Evolutionary conservation across 768 basidiomycete genomes (phyloP).

Genomic region (Amanita pseudoporphyria): DNA sequence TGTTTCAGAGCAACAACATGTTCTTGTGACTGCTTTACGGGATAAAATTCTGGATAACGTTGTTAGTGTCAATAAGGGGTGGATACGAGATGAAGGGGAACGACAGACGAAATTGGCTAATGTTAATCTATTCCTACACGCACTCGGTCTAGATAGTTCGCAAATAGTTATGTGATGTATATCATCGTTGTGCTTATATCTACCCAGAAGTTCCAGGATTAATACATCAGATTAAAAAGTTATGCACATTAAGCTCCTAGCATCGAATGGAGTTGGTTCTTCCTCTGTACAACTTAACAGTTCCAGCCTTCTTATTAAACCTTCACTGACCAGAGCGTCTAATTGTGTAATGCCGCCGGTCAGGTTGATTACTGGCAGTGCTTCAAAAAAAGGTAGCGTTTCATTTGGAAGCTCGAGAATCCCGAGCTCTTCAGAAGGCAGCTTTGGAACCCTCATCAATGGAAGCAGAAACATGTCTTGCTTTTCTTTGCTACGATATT

Average conservation of each 20-base stretch:
- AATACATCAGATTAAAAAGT: not conserved
- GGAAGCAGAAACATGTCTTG: constrained; percentile 60
- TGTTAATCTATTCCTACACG: constrained; percentile 86
- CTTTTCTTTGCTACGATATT: constrained; percentile 46
- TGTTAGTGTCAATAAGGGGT: constrained; percentile 65
- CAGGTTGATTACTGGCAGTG: constrained; percentile 63
- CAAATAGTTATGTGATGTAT: constrained; percentile 51
- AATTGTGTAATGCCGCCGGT: constrained; percentile 38
- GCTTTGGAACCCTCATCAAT: constrained; percentile 38
- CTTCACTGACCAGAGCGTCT: constrained; percentile 22
- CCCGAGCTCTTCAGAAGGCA: constrained; percentile 14
- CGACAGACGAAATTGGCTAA: constrained; percentile 76
- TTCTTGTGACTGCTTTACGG: constrained; percentile 74
- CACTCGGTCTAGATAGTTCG: constrained; percentile 58
- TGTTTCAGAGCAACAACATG: constrained; percentile 78
- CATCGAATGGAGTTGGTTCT: constrained; percentile 11
- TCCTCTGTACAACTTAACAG: constrained; percentile 22
- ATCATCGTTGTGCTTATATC: constrained; percentile 1
- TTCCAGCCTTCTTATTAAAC: constrained; percentile 23
- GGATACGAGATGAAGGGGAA: constrained; percentile 64
- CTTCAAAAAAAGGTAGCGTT: constrained; percentile 38
- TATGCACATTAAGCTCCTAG: constrained; percentile 19
- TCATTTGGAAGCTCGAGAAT: constrained; percentile 53
- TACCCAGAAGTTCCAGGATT: not conserved
- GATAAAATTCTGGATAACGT: constrained; percentile 95